A percentile compares a stretch with the other conserved stretches of the same genome.
Conservation (phyloP, 768 basidiomycete genomes). For the Russula foetens region DNA sequence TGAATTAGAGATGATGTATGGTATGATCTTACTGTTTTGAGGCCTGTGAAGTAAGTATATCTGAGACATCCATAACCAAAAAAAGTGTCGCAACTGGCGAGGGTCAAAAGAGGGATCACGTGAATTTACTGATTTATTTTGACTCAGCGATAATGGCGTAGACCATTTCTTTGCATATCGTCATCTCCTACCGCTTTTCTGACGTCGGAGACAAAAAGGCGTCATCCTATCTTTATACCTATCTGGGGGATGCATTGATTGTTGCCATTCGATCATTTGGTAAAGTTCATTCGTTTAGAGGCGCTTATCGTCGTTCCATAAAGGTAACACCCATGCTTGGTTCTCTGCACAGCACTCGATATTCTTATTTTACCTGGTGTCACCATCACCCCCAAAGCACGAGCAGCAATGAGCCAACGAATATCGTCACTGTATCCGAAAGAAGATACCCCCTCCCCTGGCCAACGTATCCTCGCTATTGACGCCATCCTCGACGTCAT, state of each 20-base stretch:
- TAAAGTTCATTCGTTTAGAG: not conserved
- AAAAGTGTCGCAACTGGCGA: too few species aligned
- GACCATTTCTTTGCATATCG: too few species aligned
- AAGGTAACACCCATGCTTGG: not conserved
- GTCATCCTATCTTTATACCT: too few species aligned
- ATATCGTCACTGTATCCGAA: not conserved
- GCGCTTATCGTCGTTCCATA: not conserved
- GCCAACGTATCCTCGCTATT: conserved; percentile 55
- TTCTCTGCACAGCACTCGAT: not conserved
- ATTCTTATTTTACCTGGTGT: not conserved
- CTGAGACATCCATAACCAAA: conserved; percentile 16
- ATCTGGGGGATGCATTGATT: too few species aligned
- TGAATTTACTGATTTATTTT: too few species aligned
- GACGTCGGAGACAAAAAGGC: too few species aligned
- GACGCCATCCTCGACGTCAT: conserved; percentile 35
- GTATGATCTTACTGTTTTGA: conserved; percentile 15
- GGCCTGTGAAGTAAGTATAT: conserved; percentile 17
- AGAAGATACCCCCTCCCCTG: conserved; percentile 35
- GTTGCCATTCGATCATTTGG: too few species aligned
- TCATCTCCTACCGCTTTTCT: too few species aligned
- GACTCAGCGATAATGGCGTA: too few species aligned
- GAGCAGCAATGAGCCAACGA: not conserved
- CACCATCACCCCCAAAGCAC: not conserved
- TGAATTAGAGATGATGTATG: too few species aligned
- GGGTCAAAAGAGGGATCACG: not conserved